Evolutionary conservation across 139 green algal genomes (phyloP).

Genomic region (Haematococcus lacustris): DNA sequence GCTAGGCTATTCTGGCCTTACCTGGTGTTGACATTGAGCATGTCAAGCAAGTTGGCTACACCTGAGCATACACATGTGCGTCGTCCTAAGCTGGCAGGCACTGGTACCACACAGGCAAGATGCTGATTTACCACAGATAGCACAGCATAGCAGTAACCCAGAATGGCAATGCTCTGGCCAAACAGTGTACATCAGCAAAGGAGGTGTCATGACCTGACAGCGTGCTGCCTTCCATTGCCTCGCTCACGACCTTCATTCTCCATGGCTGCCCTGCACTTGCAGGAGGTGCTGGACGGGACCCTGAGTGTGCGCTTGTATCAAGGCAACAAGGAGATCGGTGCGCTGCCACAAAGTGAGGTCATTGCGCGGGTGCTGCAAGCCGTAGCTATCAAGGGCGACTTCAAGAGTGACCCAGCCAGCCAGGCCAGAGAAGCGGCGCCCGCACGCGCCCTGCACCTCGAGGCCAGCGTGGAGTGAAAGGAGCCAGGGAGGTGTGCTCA

Average conservation of each 20-base stretch:
- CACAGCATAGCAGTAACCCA: not conserved
- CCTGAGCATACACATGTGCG: not conserved
- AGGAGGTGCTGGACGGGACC: slow-evolving; percentile 47
- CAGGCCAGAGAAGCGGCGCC: too few species aligned
- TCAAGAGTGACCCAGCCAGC: too few species aligned
- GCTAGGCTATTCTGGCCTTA: not conserved
- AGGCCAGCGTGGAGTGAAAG: too few species aligned
- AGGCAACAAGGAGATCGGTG: slow-evolving; percentile 50
- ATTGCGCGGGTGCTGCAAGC: not conserved
- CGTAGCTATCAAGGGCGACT: not conserved
- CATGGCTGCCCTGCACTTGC: not conserved
- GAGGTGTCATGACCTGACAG: not conserved
- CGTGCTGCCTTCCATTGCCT: not conserved
- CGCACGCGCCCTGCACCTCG: too few species aligned
- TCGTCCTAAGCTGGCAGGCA: not conserved
- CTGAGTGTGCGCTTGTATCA: slow-evolving; percentile 70
- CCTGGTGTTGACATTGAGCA: not conserved
- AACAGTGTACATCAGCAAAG: not conserved
- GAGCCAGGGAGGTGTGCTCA: too few species aligned
- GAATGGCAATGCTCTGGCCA: not conserved
- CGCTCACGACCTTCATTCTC: not conserved
- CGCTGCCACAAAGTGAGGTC: slow-evolving; percentile 13
- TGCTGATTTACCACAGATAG: not conserved
- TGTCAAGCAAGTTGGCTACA: not conserved
- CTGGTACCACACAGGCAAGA: too few species aligned